A percentile compares a stretch with the other conserved stretches of the same genome.
phyloP scores from a whole-genome alignment of 495 filamentous ascomycete genomes.

The Penicillium ucsense region DNA sequence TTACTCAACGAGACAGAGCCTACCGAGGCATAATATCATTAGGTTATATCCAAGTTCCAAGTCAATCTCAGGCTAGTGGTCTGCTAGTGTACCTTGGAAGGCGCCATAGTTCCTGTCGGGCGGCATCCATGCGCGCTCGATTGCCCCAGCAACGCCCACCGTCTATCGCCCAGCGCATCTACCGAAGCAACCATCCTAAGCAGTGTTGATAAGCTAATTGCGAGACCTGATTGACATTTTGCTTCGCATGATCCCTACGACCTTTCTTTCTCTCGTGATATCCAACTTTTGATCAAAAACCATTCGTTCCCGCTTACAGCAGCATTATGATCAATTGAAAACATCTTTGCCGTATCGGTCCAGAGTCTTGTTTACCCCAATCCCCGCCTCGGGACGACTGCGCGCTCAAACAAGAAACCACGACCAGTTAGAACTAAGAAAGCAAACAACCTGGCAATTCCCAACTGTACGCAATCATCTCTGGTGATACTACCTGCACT shows the following conservation, averaged over 20 bases:
- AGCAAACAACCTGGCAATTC: conserved; percentile 10
- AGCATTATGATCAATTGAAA: too few relatives aligned
- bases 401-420: not conserved
- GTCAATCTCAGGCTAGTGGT: too few relatives aligned
- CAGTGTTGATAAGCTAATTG: not conserved
- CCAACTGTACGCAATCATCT: conserved; percentile 18
- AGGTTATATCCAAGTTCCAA: too few relatives aligned
- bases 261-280: not conserved
- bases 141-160: conserved; percentile 7
- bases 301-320: too few relatives aligned
- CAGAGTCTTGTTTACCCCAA: conserved; percentile 10
- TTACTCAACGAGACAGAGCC: too few relatives aligned
- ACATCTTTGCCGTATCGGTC: too few relatives aligned
- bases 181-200: not conserved
- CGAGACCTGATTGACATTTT: too few relatives aligned
- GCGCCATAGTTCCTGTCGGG: too few relatives aligned
- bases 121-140: not conserved
- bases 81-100: too few relatives aligned
- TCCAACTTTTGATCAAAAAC: too few relatives aligned
- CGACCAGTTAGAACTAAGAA: conserved; percentile 8
- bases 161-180: not conserved
- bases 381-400: conserved; percentile 10
- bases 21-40: too few relatives aligned
- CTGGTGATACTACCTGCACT: not conserved
- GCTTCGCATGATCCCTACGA: not conserved